Percentiles rank a stretch among this genome's conserved stretches.
These are phyloP conservation scores for Rhynchosporium graminicola DNA, from an alignment of 2,329 filamentous ascomycete species.

Conservation along the genomic window DNA sequence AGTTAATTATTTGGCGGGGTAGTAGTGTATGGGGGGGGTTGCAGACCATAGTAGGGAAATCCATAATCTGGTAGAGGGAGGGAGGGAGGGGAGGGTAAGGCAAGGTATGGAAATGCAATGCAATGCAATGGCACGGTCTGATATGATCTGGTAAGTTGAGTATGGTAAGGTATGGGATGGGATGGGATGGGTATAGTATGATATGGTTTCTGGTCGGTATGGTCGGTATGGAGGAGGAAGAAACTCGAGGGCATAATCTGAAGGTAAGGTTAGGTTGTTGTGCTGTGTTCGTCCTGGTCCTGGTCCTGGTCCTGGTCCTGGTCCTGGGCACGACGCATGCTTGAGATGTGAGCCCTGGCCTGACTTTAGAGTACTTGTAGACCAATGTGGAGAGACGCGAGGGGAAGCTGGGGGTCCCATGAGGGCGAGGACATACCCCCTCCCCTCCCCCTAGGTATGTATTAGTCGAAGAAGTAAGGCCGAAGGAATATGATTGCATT, in stretches of 20 bases:
- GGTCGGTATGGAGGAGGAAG: slow-evolving; percentile 16
- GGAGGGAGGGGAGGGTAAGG: not conserved
- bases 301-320: slow-evolving; percentile 4
- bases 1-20: slow-evolving; percentile 38
- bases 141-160: not conserved
- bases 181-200: not conserved
- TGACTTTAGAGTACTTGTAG: not conserved
- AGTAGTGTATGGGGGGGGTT: slow-evolving; percentile 22
- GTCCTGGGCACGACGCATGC: too few species aligned
- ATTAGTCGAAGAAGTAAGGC: slow-evolving; percentile 6
- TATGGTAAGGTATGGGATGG: not conserved
- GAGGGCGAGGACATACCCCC: not conserved
- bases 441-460: not conserved
- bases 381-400: slow-evolving; percentile 12
- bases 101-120: slow-evolving; percentile 32
- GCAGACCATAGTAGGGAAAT: not conserved
- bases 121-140: not conserved
- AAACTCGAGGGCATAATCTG: slow-evolving; percentile 30
- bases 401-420: slow-evolving; percentile 13
- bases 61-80: too few species aligned
- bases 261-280: slow-evolving; percentile 23
- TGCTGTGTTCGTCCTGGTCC: slow-evolving; percentile 24
- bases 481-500: not conserved
- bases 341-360: not conserved
- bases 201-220: not conserved